Base-by-base conservation (phyloP, 176 grass and related monocot genomes). In the Ensete ventricosum region DNA sequence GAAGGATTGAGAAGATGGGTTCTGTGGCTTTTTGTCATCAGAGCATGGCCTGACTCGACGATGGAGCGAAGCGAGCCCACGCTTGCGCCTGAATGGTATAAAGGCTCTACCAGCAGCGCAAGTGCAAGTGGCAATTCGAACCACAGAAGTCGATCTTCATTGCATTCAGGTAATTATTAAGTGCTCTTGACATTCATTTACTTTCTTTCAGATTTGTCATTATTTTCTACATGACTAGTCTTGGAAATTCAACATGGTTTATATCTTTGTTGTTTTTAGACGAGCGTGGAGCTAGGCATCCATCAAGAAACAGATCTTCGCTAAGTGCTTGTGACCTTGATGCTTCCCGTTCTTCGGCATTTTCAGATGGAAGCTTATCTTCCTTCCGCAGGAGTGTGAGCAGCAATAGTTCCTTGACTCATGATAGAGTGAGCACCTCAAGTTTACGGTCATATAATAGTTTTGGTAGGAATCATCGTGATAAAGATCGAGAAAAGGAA, bases 381-480 rank as follows among this genome's bases (percentile, higher is more conserved):
- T 69, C 57, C 2, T 60, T 17, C 3, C 67, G 29, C 1, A 69
- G 67, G 67, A 69, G 67, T 19, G 34, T n/a, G 1, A 69, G 67
- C 67, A 69, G 67, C 25, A 69, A 69, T 50, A 29, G 29, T 14
- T 69, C 67, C 67, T 49, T 10, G 27, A 69, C 17, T 49, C 67
- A 69, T 69, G 27, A 27, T 69, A 50, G 17, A 49, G 27, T 19
- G 13, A 69, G 1, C 67, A 49, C 67, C n/a, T 50, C 16, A 8
- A 34, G 49, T n/a, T 50, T 43, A n/a, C 67, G 67, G 13, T 29
- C 67, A 50, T 69, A 69, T 69, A 49, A 8, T 69, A 69, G 67
- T 69, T 69, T 69, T 69, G 67, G 67, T 69, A 69, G 67, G 67
- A 69, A 14, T 19, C 5, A 69, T 69, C 67, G 67, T n/a, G 67